These are phyloP conservation scores for Xylariaceae sp. DNA, from an alignment of 2,329 filamentous ascomycete species.

Conservation along the genomic window DNA sequence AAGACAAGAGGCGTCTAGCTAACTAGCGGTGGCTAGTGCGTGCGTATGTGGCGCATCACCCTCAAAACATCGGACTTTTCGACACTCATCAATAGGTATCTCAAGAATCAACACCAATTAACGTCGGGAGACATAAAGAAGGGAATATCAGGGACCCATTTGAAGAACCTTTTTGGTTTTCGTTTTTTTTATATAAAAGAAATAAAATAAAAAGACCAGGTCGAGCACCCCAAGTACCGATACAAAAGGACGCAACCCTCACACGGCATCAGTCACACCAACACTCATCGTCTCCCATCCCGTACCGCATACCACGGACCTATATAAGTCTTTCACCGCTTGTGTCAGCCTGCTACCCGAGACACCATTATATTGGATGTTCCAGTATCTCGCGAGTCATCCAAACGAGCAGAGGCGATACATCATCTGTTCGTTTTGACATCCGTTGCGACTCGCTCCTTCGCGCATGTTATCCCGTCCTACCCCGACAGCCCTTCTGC, in stretches of 20 bases:
- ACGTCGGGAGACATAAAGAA: slow-evolving; percentile 3
- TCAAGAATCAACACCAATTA: not conserved
- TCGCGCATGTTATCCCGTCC: slow-evolving; percentile 4
- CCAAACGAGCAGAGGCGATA: slow-evolving; percentile 6
- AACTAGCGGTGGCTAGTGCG: slow-evolving; percentile 5
- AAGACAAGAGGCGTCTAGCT: not conserved
- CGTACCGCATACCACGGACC: no score
- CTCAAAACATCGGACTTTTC: not conserved
- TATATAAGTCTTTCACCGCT: not conserved
- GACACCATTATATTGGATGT: not conserved
- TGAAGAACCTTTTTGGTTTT: not conserved
- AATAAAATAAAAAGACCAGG: not conserved
- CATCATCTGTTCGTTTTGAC: slow-evolving; percentile 5
- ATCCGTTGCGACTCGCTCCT: not conserved
- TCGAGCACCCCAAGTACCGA: slow-evolving; percentile 9
- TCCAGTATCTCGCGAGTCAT: not conserved
- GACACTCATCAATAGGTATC: not conserved
- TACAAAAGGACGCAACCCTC: slow-evolving; percentile 1
- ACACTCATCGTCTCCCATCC: not conserved
- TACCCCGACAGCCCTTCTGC: slow-evolving; percentile 8
- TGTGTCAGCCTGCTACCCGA: not conserved
- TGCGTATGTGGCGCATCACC: slow-evolving; percentile 3
- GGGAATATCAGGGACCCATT: not conserved
- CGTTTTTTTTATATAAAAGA: no score
- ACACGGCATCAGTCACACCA: not conserved